A percentile compares a stretch with the other conserved stretches of the same genome.
Evolutionary conservation across 768 basidiomycete genomes (phyloP).

Genomic region (Neoboletus brunneissimus): DNA sequence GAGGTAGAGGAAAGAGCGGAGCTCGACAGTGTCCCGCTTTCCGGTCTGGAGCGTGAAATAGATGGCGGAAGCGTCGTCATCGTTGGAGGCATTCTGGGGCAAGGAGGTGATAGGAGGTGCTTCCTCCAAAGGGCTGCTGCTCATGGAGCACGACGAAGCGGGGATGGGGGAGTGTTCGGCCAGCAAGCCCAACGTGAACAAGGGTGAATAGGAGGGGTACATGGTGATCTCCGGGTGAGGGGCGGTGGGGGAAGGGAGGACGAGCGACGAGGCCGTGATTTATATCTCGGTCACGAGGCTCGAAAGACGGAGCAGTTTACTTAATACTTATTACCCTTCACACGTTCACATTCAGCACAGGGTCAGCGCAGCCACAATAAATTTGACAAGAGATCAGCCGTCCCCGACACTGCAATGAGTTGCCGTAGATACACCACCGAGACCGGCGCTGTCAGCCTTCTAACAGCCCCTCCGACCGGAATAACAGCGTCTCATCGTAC

Average conservation of each 20-base stretch:
- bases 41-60: conserved; percentile 46
- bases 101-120: background rate
- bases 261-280: background rate
- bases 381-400: conserved; percentile 2
- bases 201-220: conserved; percentile 46
- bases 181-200: conserved; percentile 63
- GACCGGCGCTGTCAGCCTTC: background rate
- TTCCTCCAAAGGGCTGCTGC: background rate
- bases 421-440: conserved; percentile 14
- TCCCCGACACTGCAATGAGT: conserved; percentile 16
- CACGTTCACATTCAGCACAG: conserved; percentile 15
- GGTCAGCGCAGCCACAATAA: conserved; percentile 12
- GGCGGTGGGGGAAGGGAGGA: background rate
- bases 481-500: background rate
- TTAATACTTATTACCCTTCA: conserved; percentile 13
- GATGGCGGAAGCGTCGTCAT: conserved; percentile 38
- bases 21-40: conserved; percentile 38
- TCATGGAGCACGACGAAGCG: conserved; percentile 15
- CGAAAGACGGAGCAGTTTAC: conserved; percentile 14
- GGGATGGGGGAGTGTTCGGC: conserved; percentile 27
- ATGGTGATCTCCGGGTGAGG: background rate
- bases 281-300: conserved; percentile 10
- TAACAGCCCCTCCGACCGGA: background rate
- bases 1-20: conserved; percentile 64
- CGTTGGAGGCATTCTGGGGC: background rate